phyloP scores from a whole-genome alignment of 331 rosid genomes.

The Erythrophleum ivorense region DNA sequence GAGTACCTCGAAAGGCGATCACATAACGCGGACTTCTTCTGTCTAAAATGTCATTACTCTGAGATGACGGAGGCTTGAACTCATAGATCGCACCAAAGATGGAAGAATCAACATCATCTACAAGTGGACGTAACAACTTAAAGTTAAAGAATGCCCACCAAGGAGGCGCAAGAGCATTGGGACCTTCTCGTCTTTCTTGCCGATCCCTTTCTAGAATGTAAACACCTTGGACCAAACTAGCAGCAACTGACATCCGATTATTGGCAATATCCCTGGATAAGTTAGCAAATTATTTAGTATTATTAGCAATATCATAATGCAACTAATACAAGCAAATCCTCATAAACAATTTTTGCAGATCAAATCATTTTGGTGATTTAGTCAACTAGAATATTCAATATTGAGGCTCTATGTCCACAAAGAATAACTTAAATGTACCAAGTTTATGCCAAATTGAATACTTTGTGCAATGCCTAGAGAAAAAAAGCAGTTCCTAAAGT shows the following conservation, averaged over 20 bases:
- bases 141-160: constrained; percentile 94
- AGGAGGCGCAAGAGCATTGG: constrained; percentile 81
- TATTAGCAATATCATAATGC: background rate
- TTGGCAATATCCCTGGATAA: constrained; percentile 70
- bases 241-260: constrained; percentile 82
- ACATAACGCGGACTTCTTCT: constrained; percentile 71
- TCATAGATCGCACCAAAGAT: constrained; percentile 84
- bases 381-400: background rate
- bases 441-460: background rate
- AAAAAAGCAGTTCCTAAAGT: too few species aligned
- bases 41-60: constrained; percentile 45
- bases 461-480: background rate
- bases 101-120: constrained; percentile 85
- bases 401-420: constrained; percentile 9
- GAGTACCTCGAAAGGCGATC: constrained; percentile 89
- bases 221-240: constrained; percentile 92
- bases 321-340: background rate
- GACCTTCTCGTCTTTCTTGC: constrained; percentile 70
- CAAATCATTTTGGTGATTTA: constrained; percentile 13
- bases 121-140: constrained; percentile 68
- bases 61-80: constrained; percentile 65
- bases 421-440: background rate
- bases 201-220: constrained; percentile 84
- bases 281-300: background rate
- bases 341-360: background rate